A percentile compares a stretch with the other conserved stretches of the same genome.
phyloP scores from a whole-genome alignment of 345 rosid species.

The Camelina hispida region DNA sequence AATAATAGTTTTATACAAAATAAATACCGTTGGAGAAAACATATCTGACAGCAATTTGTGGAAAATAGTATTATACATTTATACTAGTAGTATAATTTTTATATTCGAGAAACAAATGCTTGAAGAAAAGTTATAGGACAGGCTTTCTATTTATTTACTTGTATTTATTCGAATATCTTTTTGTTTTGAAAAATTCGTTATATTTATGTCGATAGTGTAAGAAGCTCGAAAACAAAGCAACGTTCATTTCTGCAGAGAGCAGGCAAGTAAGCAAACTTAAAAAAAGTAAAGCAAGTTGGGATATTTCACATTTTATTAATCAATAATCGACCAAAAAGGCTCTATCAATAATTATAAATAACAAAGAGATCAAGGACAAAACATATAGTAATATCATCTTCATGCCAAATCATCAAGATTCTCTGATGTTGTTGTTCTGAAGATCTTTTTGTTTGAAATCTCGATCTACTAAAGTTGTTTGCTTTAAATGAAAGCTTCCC shows the following conservation, averaged over 20 bases:
- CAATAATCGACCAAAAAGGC: neutral
- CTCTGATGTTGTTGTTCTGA: constrained; percentile 38
- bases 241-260: constrained; percentile 60
- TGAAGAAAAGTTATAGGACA: constrained; percentile 3
- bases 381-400: neutral
- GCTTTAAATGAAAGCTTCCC: constrained; percentile 3
- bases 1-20: constrained; percentile 10
- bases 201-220: constrained; percentile 21
- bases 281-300: constrained; percentile 36
- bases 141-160: constrained; percentile 6
- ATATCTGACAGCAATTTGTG: neutral
- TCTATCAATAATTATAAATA: neutral
- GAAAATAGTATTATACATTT: no score
- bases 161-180: neutral
- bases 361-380: neutral
- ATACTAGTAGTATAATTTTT: neutral
- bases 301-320: constrained; percentile 9
- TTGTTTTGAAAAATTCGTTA: neutral
- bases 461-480: constrained; percentile 25
- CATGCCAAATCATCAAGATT: constrained; percentile 33
- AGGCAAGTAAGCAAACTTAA: constrained; percentile 14
- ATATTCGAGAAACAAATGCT: constrained; percentile 9
- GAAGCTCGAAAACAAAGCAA: constrained; percentile 54
- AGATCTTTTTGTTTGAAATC: constrained; percentile 11
- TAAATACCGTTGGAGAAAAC: constrained; percentile 36